Base-by-base conservation (phyloP, 2,329 filamentous ascomycete genomes). In the Pestalotiopsis sp. region DNA sequence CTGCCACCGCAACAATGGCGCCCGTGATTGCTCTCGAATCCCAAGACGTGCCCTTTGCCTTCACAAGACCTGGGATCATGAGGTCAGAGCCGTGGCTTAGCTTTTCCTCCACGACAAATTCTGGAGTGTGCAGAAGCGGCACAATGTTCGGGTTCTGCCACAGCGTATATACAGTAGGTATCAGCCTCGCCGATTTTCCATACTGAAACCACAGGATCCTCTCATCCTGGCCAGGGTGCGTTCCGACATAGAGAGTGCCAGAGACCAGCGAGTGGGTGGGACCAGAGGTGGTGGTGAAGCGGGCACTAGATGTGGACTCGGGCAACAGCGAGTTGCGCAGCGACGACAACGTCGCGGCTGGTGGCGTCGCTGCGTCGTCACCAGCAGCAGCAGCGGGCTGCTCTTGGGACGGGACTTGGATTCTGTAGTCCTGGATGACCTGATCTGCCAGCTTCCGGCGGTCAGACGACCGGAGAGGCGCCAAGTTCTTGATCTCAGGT, bases 61-160 rank as follows among this genome's bases (percentile, higher is more conserved):
- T 85, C 36, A 89, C 86, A 14, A 92, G 79, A 9, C 90, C 90
- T 2, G 90, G 90, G 1, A 87, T 91, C 90, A 92, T 92, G 62
- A 92, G 80, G 77, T 92, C 90, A 23, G 90, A 90, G 4, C 90
- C 90, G 7, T 85, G 84, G 68, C 86, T 87, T 9, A 92, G 80
- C 78, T 91, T 92, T 70, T 86, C 83, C 27, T 69, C 68, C 74
- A 92, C 86, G 3, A 90, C 87, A 27, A 89, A 84, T 11, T 84
- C 82, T 4, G 88, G 89, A 0, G 90, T 92, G 72, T 91, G 86
- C n/a, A 92, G 82, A 40, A 92, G 77, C 0, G 90, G 89, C 0
- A 91, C 80, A 14, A 92, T 80, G 38, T 83, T 81, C 3, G 89
- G 83, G 73, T 91, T 89, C 68, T 85, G 84, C 90, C 90, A 92